Conservation (phyloP, 139 green algal genomes). For the Dunaliella primolecta region DNA sequence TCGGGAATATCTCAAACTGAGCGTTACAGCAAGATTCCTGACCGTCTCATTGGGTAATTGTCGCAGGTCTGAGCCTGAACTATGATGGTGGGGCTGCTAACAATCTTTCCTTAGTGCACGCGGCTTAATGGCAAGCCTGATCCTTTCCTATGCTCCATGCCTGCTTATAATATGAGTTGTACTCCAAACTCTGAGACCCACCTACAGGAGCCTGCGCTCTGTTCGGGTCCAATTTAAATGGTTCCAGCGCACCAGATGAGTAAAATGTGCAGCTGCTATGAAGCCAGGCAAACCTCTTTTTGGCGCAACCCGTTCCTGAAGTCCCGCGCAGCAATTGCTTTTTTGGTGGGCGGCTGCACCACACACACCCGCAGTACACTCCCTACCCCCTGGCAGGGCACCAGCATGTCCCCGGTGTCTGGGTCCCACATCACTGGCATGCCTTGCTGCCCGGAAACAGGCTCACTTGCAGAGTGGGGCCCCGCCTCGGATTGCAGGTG, state of each 20-base stretch:
- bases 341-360: constrained; percentile 80
- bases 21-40: no score
- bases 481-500: neutral
- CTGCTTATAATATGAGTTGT: neutral
- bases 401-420: constrained; percentile 27
- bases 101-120: no score
- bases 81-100: no score
- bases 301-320: constrained; percentile 77
- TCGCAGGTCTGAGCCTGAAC: no score
- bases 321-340: constrained; percentile 53
- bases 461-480: no score
- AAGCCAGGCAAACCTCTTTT: constrained; percentile 35
- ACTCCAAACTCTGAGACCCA: neutral
- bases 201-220: no score
- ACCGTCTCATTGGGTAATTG: no score
- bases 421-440: constrained; percentile 21
- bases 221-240: neutral
- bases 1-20: no score
- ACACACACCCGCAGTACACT: constrained; percentile 25
- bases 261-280: neutral
- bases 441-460: neutral
- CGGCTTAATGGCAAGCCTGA: neutral
- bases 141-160: neutral
- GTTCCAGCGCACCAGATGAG: neutral
- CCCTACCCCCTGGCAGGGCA: constrained; percentile 25